Base-by-base conservation (phyloP, 2,329 filamentous ascomycete genomes). In the Colletotrichum sp. region DNA sequence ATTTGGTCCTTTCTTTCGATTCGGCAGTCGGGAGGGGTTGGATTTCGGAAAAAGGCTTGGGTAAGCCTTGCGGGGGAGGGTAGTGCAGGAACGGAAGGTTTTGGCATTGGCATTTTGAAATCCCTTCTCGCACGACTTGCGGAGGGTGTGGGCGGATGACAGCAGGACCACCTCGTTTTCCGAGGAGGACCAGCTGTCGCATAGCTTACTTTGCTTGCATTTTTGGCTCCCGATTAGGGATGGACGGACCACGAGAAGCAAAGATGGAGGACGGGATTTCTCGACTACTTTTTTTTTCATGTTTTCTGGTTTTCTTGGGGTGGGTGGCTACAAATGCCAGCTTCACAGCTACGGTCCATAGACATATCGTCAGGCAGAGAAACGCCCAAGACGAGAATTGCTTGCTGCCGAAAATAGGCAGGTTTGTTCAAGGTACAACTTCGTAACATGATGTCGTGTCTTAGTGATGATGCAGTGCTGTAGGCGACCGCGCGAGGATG, bases 291-390 rank as follows among this genome's bases (percentile, higher is more conserved):
- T n/a, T 19, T 25, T 64, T 65, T 36, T 39, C 34, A 59, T 28
- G 55, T 16, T 65, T 65, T 22, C 61, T 65, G 44, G 44, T 65
- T 65, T 36, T 12, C 19, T 64, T 36, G n/a, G 59, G 52, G 59
- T 13, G 44, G 36, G 15, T n/a, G 59, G 68, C 63, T 55, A 71
- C 68, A 71, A 71, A 69, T 55, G 27, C 48, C 36, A 63, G 68
- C 68, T 71, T 71, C 59, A 52, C 68, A 60, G 68, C 59, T 65
- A 71, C 57, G 57, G 59, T 65, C 30, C 59, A 71, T 55, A 71
- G 63, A 66, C 22, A 48, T 15, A n/a, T 48, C 39, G 22, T 28
- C 59, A 63, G 28, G 36, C 39, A 66, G 63, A 39, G n/a, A 9
- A 15, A 28, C 22, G 61, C 36, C 63, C 32, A 27, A 48, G 36